These are phyloP conservation scores for Talaromyces sp. DNA, from an alignment of 2,329 filamentous ascomycete genomes.

Conservation along the genomic window DNA sequence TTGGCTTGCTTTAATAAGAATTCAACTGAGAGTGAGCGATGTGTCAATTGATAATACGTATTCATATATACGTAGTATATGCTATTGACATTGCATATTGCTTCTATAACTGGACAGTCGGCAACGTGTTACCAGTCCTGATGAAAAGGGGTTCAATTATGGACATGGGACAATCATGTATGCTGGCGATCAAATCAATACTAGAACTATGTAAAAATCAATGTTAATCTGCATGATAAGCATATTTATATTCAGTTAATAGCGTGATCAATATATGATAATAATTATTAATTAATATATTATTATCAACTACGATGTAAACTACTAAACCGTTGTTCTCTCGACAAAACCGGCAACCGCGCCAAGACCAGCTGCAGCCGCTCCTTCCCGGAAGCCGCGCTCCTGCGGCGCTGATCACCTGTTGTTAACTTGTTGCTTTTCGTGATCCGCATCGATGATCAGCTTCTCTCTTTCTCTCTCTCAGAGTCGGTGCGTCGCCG, in stretches of 20 bases:
- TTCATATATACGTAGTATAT: too few relatives aligned
- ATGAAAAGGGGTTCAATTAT: too few relatives aligned
- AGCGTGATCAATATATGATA: too few relatives aligned
- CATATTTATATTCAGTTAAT: neutral
- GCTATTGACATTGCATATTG: neutral
- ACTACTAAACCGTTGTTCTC: too few relatives aligned
- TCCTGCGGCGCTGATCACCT: neutral
- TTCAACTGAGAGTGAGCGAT: neutral
- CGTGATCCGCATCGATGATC: neutral
- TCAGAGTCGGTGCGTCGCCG: neutral
- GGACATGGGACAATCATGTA: neutral
- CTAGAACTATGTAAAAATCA: neutral
- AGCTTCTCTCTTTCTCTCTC: neutral
- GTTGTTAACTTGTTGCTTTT: neutral
- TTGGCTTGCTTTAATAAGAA: neutral
- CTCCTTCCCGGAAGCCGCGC: neutral
- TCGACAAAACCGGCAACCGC: neutral
- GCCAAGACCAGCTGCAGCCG: neutral
- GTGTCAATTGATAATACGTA: neutral
- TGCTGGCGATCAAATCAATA: neutral
- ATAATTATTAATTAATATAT: too few relatives aligned
- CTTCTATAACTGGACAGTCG: neutral
- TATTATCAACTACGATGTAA: too few relatives aligned
- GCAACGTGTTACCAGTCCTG: neutral
- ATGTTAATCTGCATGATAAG: neutral